Base-by-base conservation (phyloP, 2,329 filamentous ascomycete species). In the Colletotrichum godetiae region DNA sequence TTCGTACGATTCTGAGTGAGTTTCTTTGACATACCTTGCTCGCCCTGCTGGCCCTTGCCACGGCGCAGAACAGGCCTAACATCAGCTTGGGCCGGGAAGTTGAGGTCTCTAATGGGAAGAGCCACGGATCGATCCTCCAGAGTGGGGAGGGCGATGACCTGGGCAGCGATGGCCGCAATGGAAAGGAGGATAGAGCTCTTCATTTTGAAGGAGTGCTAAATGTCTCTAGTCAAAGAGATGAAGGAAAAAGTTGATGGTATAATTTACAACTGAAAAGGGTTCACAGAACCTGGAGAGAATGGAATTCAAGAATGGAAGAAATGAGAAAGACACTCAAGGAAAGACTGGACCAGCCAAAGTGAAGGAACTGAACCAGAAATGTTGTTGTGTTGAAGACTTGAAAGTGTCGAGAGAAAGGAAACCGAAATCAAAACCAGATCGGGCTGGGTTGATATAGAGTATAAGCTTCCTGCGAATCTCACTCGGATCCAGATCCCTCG, bases 101-200 rank as follows among this genome's bases (percentile, higher is more conserved):
- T 56, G 29, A 66, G 31, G 49, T 73, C 31, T 19, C 60, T 46
- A 15, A 71, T 31, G 61, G 61, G 67, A 5, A 73, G 67, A 13
- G 56, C 27, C 27, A 73, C 35, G 49, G 71, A 65, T n/a, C 67
- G 67, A 46, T 66, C 71, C 37, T 71, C 56, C 11, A 27, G 49
- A 33, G 70, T 59, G 4, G 72, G 71, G 46, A 71, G 66, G 31
- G 74, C 71, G 49, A 74, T 66, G n/a, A 71, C 74, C n/a, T 74
- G 67, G 63, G 74, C 67, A 33, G 74, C 74, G 33, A 75, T 61
- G 22, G 71, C 74, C 71, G 67, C 74, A 53, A 75, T 61, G 37
- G 74, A 74, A 13, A 74, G 46, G 19, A 74, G 55, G 24, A 75
- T 53, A 42, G 74, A 63, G 58, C 71, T 73, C 74, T 75, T 75